phyloP scores from a whole-genome alignment of 106 monocot genomes.

The Allium fistulosum region DNA sequence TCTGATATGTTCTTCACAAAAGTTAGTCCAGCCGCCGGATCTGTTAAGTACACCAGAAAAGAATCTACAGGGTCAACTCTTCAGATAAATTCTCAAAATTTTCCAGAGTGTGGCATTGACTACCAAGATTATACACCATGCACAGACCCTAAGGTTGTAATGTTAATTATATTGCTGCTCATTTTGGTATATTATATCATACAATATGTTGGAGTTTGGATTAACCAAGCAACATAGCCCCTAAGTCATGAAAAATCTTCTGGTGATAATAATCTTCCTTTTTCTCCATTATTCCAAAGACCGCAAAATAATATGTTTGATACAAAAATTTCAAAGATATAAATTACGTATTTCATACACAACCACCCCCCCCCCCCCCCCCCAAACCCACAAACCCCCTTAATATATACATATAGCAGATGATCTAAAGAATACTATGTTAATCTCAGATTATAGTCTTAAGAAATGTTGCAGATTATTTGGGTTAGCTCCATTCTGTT shows the following conservation, averaged over 20 bases:
- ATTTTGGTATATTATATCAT: neutral
- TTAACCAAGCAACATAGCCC: neutral
- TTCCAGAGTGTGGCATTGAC: slow-evolving; percentile 64
- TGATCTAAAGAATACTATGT: no score
- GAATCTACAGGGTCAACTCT: slow-evolving; percentile 24
- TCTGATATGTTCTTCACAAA: slow-evolving; percentile 38
- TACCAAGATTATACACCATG: slow-evolving; percentile 98
- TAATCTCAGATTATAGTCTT: no score
- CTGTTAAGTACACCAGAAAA: slow-evolving; percentile 16
- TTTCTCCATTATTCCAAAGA: no score
- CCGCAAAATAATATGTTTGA: no score
- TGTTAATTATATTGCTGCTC: neutral
- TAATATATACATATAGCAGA: no score
- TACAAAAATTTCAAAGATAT: no score
- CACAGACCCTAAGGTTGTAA: slow-evolving; percentile 89
- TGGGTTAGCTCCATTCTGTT: no score
- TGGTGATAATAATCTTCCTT: neutral
- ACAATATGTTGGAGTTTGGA: neutral
- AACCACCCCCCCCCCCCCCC: no score
- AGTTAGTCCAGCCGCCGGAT: neutral
- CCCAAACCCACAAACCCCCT: no score
- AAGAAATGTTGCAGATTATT: no score
- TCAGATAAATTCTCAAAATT: slow-evolving; percentile 36
- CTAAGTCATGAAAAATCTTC: neutral
- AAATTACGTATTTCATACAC: no score